Base-by-base conservation (phyloP, 495 filamentous ascomycete species). In the Hypoxylon subgilvum region DNA sequence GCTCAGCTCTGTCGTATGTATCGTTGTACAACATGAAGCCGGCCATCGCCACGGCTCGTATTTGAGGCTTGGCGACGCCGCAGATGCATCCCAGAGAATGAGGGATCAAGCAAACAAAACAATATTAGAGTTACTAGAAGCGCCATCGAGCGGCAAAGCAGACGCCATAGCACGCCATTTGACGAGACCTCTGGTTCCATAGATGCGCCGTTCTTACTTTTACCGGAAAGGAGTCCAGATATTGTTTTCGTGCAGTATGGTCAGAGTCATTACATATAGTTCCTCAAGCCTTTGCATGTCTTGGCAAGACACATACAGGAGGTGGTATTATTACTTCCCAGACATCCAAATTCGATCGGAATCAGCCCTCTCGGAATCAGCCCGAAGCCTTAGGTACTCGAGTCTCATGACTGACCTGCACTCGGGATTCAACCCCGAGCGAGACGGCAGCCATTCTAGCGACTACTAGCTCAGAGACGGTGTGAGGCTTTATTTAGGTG, bases 61-160 rank as follows among this genome's bases (percentile, higher is more conserved):
- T 63, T 63, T 34, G 19, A 50, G 49, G 27, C 60, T 63, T 63
- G 53, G 60, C 60, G 38, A 63, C 19, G 60, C 53, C 36, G 18
- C 52, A 48, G 40, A 23, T 57, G 60, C 60, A 58, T 49, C 14
- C 17, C 28, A 17, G 27, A 38, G 13, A 21, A 40, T 23, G 18
- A 28, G 22, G 9, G 22, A 19, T 19, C 41, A 36, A n/a, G 21
- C 28, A 28, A 23, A 17, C 31, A 46, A 21, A 34, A n/a, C 47
- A 19, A 31, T 21, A 41, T 27, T 32, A 18, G 39, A 34, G 28
- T 28, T 47, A 36, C 35, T 47, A 36, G 41, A 42, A 41, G 17
- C 19, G 41, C 36, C 59, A 52, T 39, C 39, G 41, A 63, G 35
- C 30, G 18, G 38, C 40, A 56, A 32, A 31, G 10, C 21, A 51